Percentiles rank a stretch among this genome's conserved stretches.
These are phyloP conservation scores for Nitzschia sp. DNA, from an alignment of 108 stramenopile species.

Conservation along the genomic window DNA sequence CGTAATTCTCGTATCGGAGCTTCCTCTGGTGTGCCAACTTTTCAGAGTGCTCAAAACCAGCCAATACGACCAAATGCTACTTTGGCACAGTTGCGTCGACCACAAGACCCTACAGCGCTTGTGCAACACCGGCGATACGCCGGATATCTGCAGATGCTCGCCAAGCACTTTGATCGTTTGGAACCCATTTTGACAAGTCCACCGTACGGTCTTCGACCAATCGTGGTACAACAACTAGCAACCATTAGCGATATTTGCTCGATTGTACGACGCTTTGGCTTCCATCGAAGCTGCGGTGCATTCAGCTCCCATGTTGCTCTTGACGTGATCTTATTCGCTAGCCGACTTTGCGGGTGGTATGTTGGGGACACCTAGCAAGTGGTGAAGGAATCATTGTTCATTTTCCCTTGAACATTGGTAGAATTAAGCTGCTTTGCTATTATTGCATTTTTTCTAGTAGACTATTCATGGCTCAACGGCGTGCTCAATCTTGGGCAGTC, in stretches of 20 bases:
- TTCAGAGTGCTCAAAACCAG: neutral
- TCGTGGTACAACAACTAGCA: constrained; percentile 8
- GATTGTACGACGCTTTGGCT: constrained; percentile 2
- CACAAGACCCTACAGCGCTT: neutral
- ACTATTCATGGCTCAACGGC: constrained; percentile 3
- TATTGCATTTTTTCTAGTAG: neutral
- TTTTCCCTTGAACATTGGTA: no score
- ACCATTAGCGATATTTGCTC: constrained; percentile 15
- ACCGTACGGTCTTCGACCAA: constrained; percentile 3
- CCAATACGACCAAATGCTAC: constrained; percentile 3
- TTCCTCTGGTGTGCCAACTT: neutral
- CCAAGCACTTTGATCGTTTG: neutral
- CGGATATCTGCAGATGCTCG: constrained; percentile 7
- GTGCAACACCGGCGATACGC: constrained; percentile 8
- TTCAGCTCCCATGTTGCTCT: constrained; percentile 6
- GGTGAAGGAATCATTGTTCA: no score
- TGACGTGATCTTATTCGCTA: constrained; percentile 5
- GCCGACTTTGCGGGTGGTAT: constrained; percentile 5
- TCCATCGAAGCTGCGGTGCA: neutral
- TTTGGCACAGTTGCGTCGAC: neutral
- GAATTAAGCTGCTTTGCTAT: no score
- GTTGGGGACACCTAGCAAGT: neutral
- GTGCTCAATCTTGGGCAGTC: constrained; percentile 18
- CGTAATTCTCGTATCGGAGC: constrained; percentile 6
- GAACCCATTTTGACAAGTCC: neutral